Percentiles rank a stretch among this genome's conserved stretches.
Evolutionary conservation across 1,284 basidiomycete genomes (phyloP).

Genomic region (Tremellales sp.): DNA sequence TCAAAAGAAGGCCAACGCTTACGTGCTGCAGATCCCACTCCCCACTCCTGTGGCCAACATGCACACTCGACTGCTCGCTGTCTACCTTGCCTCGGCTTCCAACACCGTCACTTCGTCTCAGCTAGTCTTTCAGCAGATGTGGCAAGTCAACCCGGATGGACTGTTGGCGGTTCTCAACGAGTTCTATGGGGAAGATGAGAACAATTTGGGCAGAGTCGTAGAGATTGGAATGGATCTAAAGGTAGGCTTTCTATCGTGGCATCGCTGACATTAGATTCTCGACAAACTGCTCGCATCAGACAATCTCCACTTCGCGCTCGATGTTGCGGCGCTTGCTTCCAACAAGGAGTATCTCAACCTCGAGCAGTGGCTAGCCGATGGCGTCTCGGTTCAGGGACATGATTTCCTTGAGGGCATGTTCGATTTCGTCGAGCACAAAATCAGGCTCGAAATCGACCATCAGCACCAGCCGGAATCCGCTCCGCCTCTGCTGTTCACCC

Average conservation of each 20-base stretch:
- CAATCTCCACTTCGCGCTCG: slow-evolving; percentile 81
- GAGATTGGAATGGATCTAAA: slow-evolving; percentile 95
- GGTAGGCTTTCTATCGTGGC: slow-evolving; percentile 52
- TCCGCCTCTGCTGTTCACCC: slow-evolving; percentile 51
- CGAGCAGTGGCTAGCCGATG: slow-evolving; percentile 92
- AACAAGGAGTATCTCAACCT: slow-evolving; percentile 90
- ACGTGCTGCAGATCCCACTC: slow-evolving; percentile 79
- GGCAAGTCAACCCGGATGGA: slow-evolving; percentile 81
- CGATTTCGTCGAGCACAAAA: slow-evolving; percentile 83
- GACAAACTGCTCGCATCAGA: slow-evolving; percentile 82
- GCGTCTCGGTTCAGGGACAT: slow-evolving; percentile 70
- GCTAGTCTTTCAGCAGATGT: slow-evolving; percentile 93
- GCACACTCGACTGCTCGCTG: slow-evolving; percentile 75
- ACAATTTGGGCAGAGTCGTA: slow-evolving; percentile 89
- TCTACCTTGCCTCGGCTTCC: slow-evolving; percentile 63
- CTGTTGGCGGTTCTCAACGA: slow-evolving; percentile 82
- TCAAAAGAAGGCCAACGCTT: neutral
- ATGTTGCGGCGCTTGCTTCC: slow-evolving; percentile 89
- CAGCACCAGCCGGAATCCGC: slow-evolving; percentile 73
- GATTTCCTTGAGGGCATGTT: slow-evolving; percentile 86
- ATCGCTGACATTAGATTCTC: slow-evolving; percentile 62
- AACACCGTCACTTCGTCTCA: slow-evolving; percentile 89
- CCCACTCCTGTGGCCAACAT: slow-evolving; percentile 81
- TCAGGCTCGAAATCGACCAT: slow-evolving; percentile 76
- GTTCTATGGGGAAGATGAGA: slow-evolving; percentile 86